Percentiles rank a stretch among this genome's conserved stretches.
These are phyloP conservation scores for Calonectria honghensis DNA, from an alignment of 2,329 filamentous ascomycete species.

Conservation along the genomic window DNA sequence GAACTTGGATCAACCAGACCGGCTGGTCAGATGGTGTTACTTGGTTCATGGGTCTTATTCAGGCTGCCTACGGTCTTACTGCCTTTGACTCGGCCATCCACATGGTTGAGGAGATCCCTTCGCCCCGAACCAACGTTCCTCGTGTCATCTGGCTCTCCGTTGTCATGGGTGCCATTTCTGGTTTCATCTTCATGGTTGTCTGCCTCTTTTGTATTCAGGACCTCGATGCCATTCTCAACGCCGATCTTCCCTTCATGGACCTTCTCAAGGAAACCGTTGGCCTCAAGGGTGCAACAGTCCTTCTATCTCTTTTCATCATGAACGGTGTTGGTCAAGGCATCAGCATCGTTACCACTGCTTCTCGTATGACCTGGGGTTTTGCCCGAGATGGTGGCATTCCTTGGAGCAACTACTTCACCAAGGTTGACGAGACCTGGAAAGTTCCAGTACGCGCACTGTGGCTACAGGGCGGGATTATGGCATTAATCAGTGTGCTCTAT, in stretches of 20 bases:
- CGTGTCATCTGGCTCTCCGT: conserved; percentile 72
- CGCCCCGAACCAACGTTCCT: conserved; percentile 70
- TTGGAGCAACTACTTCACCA: conserved; percentile 66
- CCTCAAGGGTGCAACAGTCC: conserved; percentile 62
- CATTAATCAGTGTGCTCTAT: conserved; percentile 72
- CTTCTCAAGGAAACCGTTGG: conserved; percentile 63
- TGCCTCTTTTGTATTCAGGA: conserved; percentile 71
- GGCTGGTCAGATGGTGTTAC: conserved; percentile 74
- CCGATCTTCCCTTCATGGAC: conserved; percentile 70
- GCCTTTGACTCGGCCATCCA: conserved; percentile 77
- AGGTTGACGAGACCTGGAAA: conserved; percentile 68
- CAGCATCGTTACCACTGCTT: conserved; percentile 70
- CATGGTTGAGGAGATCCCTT: conserved; percentile 74
- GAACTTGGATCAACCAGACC: conserved; percentile 65
- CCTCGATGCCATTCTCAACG: conserved; percentile 62
- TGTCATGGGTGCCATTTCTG: conserved; percentile 67
- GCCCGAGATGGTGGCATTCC: conserved; percentile 71
- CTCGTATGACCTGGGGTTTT: conserved; percentile 72
- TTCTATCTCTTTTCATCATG: conserved; percentile 72
- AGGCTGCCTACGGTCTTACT: conserved; percentile 70
- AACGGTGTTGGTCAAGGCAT: conserved; percentile 73
- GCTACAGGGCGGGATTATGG: conserved; percentile 67
- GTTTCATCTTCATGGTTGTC: conserved; percentile 71
- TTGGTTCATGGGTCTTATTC: conserved; percentile 76
- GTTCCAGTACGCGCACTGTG: conserved; percentile 72